phyloP scores from a whole-genome alignment of 352 stramenopile species.

The Phytophthora podocarpi region DNA sequence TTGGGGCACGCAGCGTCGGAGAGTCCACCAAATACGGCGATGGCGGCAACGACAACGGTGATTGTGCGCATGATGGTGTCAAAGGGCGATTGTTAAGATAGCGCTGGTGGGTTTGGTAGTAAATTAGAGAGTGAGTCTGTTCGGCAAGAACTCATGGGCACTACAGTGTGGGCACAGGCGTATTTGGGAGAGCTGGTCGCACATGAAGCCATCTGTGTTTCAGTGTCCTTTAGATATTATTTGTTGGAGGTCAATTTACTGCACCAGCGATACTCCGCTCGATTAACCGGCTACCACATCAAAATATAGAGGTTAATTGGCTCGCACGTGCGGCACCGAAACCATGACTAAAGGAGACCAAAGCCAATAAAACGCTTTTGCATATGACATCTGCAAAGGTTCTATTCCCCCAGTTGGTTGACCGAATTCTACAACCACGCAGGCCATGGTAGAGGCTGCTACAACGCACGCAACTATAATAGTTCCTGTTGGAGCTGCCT shows the following conservation, averaged over 20 bases:
- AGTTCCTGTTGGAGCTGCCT: no score
- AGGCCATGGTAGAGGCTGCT: no score
- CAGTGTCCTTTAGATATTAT: slow-evolving; percentile 10
- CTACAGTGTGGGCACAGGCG: no score
- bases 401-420: slow-evolving; percentile 13
- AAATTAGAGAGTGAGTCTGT: slow-evolving; percentile 4
- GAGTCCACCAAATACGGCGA: slow-evolving; percentile 4
- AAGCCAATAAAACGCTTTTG: slow-evolving; percentile 17
- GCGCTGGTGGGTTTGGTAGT: slow-evolving; percentile 1
- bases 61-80: slow-evolving; percentile 9
- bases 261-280: not conserved
- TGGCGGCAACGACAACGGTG: slow-evolving; percentile 3
- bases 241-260: not conserved
- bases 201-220: not conserved
- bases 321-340: slow-evolving; percentile 2
- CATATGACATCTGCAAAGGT: slow-evolving; percentile 20
- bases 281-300: slow-evolving; percentile 5
- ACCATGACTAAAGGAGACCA: not conserved
- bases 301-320: slow-evolving; percentile 5
- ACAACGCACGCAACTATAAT: no score
- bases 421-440: not conserved
- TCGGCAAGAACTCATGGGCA: not conserved
- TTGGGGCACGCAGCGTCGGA: slow-evolving; percentile 23
- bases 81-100: not conserved
- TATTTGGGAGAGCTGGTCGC: slow-evolving; percentile 6